Evolutionary conservation across 2,329 filamentous ascomycete genomes (phyloP), one percentile per base, ranked within the genome.

Genomic region (Ophiostoma pallidulum): DNA sequence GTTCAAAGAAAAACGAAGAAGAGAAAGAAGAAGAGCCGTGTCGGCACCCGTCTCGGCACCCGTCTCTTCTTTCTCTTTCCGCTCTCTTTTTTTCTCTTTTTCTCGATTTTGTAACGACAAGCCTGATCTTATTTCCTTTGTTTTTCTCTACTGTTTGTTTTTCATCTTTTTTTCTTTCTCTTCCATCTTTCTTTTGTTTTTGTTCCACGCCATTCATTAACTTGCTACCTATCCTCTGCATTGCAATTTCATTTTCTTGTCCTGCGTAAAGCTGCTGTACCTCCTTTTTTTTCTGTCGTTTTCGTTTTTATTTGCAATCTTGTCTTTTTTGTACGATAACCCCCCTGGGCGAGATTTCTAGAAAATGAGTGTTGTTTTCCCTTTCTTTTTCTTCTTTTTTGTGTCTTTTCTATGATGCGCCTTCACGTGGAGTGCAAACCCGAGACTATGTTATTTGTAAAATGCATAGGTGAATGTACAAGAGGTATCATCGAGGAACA

Each of bases 1-100:
- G n/a, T n/a, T n/a, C n/a, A n/a, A n/a, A 16, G 42, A 14, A 4
- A 37, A 57, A 57, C n/a, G 10, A 3, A 12, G 2, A 26, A 37
- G 16, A 22, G 33, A 19, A 9, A n/a, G 12, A 35, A 29, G 33
- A 35, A 33, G 10, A 40, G 10, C 6, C 18, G n/a, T 26, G 32
- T 42, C 28, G 32, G 22, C n/a, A 38, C n/a, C n/a, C n/a, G n/a
- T n/a, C n/a, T n/a, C 22, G 36, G 18, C 39, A 24, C 12, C 28
- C 45, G 26, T 20, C n/a, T 40, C 26, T 19, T 26, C 18, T 26
- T 35, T 18, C 7, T n/a, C 4, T 31, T 19, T 37, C 33, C 3
- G 4, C 9, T 14, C 20, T 46, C 8, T 13, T 38, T 40, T 8
- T 8, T 16, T 40, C 28, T 14, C 19, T 8, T 41, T 31, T 19